Conservation (phyloP, 2,329 filamentous ascomycete genomes). For the Zelopaecilomyces penicillatus region DNA sequence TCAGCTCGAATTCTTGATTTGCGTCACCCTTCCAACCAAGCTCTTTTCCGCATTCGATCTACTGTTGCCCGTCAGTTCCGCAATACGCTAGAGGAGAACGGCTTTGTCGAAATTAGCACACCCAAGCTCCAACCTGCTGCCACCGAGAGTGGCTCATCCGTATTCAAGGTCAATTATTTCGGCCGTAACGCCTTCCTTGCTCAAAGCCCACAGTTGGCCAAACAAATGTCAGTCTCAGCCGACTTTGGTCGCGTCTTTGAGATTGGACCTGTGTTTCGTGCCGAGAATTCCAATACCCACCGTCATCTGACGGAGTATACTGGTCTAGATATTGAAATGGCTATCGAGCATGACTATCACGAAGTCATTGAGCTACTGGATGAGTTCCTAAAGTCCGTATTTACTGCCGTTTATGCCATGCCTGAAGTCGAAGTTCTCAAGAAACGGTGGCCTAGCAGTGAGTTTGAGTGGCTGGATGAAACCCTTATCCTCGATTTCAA, state of each 20-base stretch:
- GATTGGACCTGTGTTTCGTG: slow-evolving; percentile 64
- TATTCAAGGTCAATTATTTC: slow-evolving; percentile 91
- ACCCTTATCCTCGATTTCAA: slow-evolving; percentile 75
- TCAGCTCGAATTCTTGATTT: slow-evolving; percentile 76
- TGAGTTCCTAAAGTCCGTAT: slow-evolving; percentile 68
- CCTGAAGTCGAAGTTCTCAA: slow-evolving; percentile 73
- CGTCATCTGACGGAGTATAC: slow-evolving; percentile 93
- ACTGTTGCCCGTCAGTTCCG: slow-evolving; percentile 76
- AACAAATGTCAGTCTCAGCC: slow-evolving; percentile 85
- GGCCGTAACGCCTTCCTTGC: slow-evolving; percentile 78
- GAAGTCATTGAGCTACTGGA: slow-evolving; percentile 77
- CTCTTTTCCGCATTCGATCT: slow-evolving; percentile 80
- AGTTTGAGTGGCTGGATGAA: slow-evolving; percentile 78
- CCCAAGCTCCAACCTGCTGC: slow-evolving; percentile 86
- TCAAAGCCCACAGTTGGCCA: slow-evolving; percentile 84
- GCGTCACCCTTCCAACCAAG: slow-evolving; percentile 76
- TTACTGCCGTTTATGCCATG: slow-evolving; percentile 32
- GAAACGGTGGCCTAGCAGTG: slow-evolving; percentile 75
- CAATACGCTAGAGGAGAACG: slow-evolving; percentile 60
- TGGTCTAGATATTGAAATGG: slow-evolving; percentile 87
- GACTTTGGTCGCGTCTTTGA: slow-evolving; percentile 89
- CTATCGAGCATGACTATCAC: slow-evolving; percentile 80
- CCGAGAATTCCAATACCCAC: slow-evolving; percentile 93
- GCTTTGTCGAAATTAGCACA: slow-evolving; percentile 89
- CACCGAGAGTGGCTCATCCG: slow-evolving; percentile 83